These are phyloP conservation scores for Aspergillus novofumigatus DNA, from an alignment of 2,329 filamentous ascomycete species.

Conservation along the genomic window DNA sequence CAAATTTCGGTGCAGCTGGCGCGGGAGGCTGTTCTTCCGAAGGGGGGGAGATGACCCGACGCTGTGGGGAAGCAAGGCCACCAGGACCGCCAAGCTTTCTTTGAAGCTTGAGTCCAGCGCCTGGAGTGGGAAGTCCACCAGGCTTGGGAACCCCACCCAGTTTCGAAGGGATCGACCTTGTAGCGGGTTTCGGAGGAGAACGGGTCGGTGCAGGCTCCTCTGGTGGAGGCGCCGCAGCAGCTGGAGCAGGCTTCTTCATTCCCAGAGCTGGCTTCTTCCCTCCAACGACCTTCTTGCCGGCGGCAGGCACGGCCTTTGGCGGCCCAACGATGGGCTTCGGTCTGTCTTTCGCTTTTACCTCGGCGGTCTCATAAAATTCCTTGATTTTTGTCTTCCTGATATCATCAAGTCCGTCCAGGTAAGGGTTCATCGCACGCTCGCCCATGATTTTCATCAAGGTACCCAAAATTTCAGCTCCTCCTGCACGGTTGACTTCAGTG, in stretches of 20 bases:
- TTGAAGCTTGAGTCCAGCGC: conserved; percentile 39
- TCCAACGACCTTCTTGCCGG: conserved; percentile 52
- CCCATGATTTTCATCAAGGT: conserved; percentile 99
- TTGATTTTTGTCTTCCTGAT: conserved; percentile 95
- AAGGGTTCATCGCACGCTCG: conserved; percentile 88
- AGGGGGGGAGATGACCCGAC: conserved; percentile 43
- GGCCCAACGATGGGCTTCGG: conserved; percentile 69
- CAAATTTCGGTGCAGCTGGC: conserved; percentile 51
- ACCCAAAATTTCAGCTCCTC: conserved; percentile 86
- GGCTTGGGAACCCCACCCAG: conserved; percentile 41
- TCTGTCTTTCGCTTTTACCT: conserved; percentile 87
- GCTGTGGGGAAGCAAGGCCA: conserved; percentile 38
- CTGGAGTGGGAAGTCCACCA: conserved; percentile 39
- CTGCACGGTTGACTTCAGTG: conserved; percentile 77
- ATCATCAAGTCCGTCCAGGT: conserved; percentile 88
- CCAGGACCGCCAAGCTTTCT: conserved; percentile 43
- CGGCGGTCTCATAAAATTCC: conserved; percentile 77
- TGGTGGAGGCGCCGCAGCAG: conserved; percentile 45
- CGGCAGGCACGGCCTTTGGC: conserved; percentile 54
- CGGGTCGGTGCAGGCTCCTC: conserved; percentile 52
- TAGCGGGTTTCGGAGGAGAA: conserved; percentile 45
- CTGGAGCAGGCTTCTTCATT: conserved; percentile 47
- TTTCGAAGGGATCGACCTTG: conserved; percentile 43
- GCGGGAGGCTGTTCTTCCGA: conserved; percentile 42
- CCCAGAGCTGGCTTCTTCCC: conserved; percentile 50